Evolutionary conservation across 2,329 filamentous ascomycete genomes (phyloP).

Genomic region (Aspergillus carbonarius): DNA sequence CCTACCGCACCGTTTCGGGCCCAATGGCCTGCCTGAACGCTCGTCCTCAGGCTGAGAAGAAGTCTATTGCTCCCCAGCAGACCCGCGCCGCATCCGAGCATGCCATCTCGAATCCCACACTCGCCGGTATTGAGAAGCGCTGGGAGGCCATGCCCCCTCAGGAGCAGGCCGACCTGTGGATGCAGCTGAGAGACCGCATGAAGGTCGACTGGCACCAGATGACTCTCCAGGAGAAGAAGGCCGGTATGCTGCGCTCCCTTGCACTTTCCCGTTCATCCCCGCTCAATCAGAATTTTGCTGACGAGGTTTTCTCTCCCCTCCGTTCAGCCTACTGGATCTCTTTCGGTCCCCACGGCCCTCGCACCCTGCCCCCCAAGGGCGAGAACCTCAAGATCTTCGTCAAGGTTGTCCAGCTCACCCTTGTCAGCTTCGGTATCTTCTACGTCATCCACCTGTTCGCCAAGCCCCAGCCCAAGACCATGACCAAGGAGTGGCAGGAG

Average conservation of each 20-base stretch:
- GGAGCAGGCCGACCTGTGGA: slow-evolving; percentile 99
- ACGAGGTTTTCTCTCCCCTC: slow-evolving; percentile 16
- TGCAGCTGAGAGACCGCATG: slow-evolving; percentile 97
- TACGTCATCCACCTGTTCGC: slow-evolving; percentile 68
- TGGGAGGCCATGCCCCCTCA: slow-evolving; percentile 98
- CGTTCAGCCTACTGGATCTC: slow-evolving; percentile 93
- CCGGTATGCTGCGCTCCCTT: slow-evolving; percentile 67
- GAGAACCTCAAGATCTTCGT: slow-evolving; percentile 77
- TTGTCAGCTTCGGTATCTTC: slow-evolving; percentile 70
- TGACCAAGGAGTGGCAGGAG: slow-evolving; percentile 98
- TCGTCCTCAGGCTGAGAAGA: slow-evolving; percentile 32
- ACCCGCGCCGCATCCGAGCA: slow-evolving; percentile 67
- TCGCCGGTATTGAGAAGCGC: slow-evolving; percentile 98
- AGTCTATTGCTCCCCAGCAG: slow-evolving; percentile 49
- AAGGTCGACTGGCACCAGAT: slow-evolving; percentile 96
- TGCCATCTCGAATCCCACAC: slow-evolving; percentile 95
- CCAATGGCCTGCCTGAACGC: slow-evolving; percentile 41
- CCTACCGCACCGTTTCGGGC: slow-evolving; percentile 28
- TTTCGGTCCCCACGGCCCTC: slow-evolving; percentile 94
- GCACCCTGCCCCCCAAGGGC: slow-evolving; percentile 76
- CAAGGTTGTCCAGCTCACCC: slow-evolving; percentile 69
- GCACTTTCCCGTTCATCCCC: neutral
- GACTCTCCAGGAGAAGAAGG: slow-evolving; percentile 97
- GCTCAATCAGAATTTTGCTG: slow-evolving; percentile 23
- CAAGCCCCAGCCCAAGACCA: slow-evolving; percentile 72